A percentile compares a stretch with the other conserved stretches of the same genome.
phyloP scores from a whole-genome alignment of 2,329 filamentous ascomycete species.

The Acephala macrosclerotiorum region DNA sequence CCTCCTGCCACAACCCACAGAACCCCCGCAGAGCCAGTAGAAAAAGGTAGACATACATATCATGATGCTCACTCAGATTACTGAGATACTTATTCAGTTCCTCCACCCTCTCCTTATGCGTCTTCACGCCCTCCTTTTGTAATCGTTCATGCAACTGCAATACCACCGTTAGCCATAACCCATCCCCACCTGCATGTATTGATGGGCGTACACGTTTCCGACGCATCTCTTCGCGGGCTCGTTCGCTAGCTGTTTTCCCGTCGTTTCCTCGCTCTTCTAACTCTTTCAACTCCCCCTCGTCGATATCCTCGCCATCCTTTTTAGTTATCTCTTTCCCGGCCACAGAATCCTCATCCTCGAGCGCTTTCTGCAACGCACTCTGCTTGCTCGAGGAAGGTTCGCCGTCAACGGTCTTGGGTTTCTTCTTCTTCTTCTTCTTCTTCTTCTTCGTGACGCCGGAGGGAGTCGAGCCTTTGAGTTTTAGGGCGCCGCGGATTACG shows the following conservation, averaged over 20 bases:
- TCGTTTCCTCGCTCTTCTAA: conserved; percentile 45
- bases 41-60: conserved; percentile 65
- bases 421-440: conserved; percentile 58
- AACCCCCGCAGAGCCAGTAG: neutral
- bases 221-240: conserved; percentile 79
- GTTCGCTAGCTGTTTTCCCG: conserved; percentile 85
- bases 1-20: neutral
- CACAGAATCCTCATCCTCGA: conserved; percentile 39
- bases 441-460: conserved; percentile 68
- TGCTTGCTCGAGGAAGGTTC: conserved; percentile 46
- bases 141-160: conserved; percentile 80
- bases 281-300: conserved; percentile 38
- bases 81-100: conserved; percentile 94
- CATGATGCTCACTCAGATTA: conserved; percentile 93
- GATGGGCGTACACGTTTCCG: conserved; percentile 74
- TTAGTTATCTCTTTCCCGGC: neutral
- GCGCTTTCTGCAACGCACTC: conserved; percentile 54
- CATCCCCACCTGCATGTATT: neutral
- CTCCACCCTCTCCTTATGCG: conserved; percentile 95
- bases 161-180: neutral
- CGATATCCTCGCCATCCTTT: conserved; percentile 19
- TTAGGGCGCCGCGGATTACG: conserved; percentile 74
- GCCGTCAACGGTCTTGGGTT: conserved; percentile 38
- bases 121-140: conserved; percentile 84
- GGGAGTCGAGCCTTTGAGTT: conserved; percentile 81